Base-by-base conservation (phyloP, 2,329 filamentous ascomycete species). In the Purpureocillium takamizusanense region DNA sequence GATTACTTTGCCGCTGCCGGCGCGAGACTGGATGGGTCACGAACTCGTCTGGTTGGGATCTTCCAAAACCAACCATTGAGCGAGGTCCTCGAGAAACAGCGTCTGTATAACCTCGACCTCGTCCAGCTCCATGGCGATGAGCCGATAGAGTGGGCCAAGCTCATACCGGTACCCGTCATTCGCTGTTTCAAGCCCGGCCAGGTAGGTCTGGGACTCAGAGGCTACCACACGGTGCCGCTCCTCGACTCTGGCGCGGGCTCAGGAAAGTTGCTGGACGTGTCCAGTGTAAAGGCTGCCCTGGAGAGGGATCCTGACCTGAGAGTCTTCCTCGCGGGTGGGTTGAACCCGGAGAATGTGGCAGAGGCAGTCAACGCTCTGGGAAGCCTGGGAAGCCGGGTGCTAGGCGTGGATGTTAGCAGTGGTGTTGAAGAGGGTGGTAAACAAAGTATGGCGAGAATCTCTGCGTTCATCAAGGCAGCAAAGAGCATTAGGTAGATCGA, bases 81-180 rank as follows among this genome's bases (percentile, higher is more conserved):
- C 28, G 87, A 95, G 50, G 72, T 98, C 7, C 69, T 97, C 36
- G 74, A 81, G 45, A 78, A 90, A 57, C 85, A 94, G 51, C 76
- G 76, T 46, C 69, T 79, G 11, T 79, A 95, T 47, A 70, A 74
- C 33, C 75, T 98, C 32, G 92, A 98, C 56, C 66, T 95, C 38
- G 86, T 98, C 7, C 92, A 98, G 56, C 74, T 98, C 2, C 92
- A 98, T 55, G 94, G 92, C 8, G 74, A 82, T 34, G 94, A 98
- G 57, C 90, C 92, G 3, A 53, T 95, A 4, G 92, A 98, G 57
- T 98, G 90, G 89, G 82, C 89, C 2, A 75, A 66, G 33, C 63
- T 84, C n/a, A 87, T 98, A 35, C 89, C 92, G 1, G 88, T 95
- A 0, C 92, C 92, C 1, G 89, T 98, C 5, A 80, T 98, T 46